Percentiles rank a stretch among this genome's conserved stretches.
These are phyloP conservation scores for Aristolochia contorta DNA, from an alignment of 164 flowering plant genomes.

Conservation along the genomic window DNA sequence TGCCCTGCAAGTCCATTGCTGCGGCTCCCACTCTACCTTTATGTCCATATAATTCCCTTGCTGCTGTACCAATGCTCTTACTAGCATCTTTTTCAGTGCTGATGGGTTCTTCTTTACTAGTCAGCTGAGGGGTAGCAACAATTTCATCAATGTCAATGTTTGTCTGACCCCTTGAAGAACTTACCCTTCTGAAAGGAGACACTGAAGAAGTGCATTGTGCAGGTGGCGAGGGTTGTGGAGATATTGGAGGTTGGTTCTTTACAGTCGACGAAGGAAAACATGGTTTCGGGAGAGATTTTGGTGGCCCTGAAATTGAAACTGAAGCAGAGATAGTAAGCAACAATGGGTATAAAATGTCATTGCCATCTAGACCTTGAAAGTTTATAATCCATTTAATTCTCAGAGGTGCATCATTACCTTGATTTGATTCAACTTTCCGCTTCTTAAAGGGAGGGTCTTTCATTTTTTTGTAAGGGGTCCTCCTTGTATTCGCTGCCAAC, in stretches of 20 bases:
- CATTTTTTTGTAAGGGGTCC: conserved; percentile 41
- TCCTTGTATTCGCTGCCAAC: conserved; percentile 53
- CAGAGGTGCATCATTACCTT: conserved; percentile 29
- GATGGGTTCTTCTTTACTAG: conserved; percentile 27
- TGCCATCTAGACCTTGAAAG: neutral
- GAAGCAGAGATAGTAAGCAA: conserved; percentile 5
- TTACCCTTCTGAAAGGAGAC: conserved; percentile 50
- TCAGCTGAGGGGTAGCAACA: conserved; percentile 13
- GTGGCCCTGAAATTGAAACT: conserved; percentile 36
- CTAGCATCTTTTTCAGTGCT: conserved; percentile 45
- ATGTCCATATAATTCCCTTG: conserved; percentile 19
- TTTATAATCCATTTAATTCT: neutral
- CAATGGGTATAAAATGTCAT: neutral
- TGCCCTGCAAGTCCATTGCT: conserved; percentile 46
- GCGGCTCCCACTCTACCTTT: conserved; percentile 24
- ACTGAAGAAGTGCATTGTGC: conserved; percentile 32
- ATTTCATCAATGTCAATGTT: conserved; percentile 31
- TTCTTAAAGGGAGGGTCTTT: conserved; percentile 69
- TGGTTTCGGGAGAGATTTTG: conserved; percentile 41
- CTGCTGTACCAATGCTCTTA: conserved; percentile 18
- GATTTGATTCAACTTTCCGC: conserved; percentile 55
- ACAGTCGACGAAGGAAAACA: conserved; percentile 30
- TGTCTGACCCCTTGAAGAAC: conserved; percentile 21
- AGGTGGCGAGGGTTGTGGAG: conserved; percentile 69
- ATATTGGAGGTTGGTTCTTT: conserved; percentile 46